Base-by-base conservation (phyloP, 2,329 filamentous ascomycete species). In the Pestalotiopsis fici region DNA sequence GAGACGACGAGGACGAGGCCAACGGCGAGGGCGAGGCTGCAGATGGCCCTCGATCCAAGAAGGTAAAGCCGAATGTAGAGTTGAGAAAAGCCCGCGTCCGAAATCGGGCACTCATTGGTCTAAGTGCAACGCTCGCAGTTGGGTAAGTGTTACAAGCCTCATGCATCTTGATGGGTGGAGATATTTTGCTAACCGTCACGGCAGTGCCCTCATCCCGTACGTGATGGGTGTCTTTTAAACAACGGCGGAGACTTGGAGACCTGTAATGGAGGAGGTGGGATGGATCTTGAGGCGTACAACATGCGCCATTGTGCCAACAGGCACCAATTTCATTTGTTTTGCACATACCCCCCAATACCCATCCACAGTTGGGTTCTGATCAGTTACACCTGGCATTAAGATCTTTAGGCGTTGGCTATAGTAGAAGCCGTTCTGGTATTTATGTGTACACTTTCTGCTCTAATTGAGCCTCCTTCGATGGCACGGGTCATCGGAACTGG, bases 11-110 rank as follows among this genome's bases (percentile, higher is more conserved):
- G 54, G 82, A 80, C 9, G 85, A 86, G 64, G 79, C 78, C 7
- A 79, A 74, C 12, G 79, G 57, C 57, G 57, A 78, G 5, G 78
- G 81, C 64, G 77, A 69, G 3, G 73, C 69, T 28, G 72, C 77
- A 18, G 82, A 84, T 55, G 81, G 83, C 65, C 85, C 81, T 3
- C 82, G 82, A 60, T 79, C 90, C 78, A 98, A 98, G 88, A 93
- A 91, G 77, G 89, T 88, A 54, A 93, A 91, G 85, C 92, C 94
- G 1, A 92, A 96, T 77, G 88, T 92, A 57, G 91, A 96, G 80
- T 79, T 97, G 72, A 91, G 91, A 79, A 95, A 94, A 82, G 92
- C 97, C 81, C 92, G 90, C 76, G 93, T 98, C 71, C 91, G 93
- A 81, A 93, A 91, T 80, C 89, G 94, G 76, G 94, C 96, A 59